Percentiles rank a stretch among this genome's conserved stretches.
Evolutionary conservation across 495 filamentous ascomycete species (phyloP).

Genomic region (Penicillium cosmopolitanum): DNA sequence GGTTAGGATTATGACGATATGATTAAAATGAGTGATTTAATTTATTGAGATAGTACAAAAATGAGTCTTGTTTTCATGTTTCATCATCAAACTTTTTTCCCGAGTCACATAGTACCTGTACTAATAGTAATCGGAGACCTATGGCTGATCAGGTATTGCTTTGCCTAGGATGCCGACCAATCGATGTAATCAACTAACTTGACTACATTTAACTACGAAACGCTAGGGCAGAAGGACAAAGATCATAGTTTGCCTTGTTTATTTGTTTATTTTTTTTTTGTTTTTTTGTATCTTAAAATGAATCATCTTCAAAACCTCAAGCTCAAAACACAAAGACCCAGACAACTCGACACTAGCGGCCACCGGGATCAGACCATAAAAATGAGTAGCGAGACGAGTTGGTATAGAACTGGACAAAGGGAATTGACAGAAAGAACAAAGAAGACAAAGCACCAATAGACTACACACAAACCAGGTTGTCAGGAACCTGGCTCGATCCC

Average conservation of each 20-base stretch:
- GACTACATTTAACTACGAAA: neutral
- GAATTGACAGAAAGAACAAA: conserved; percentile 10
- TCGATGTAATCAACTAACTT: no score
- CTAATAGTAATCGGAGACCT: no score
- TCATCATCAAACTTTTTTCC: neutral
- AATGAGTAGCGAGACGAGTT: neutral
- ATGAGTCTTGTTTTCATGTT: neutral
- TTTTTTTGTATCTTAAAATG: conserved; percentile 8
- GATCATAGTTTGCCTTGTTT: conserved; percentile 29
- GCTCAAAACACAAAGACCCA: conserved; percentile 17
- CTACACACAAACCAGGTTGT: conserved; percentile 16
- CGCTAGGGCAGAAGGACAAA: conserved; percentile 17
- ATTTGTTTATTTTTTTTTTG: neutral
- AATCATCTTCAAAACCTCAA: conserved; percentile 16
- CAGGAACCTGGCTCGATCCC: neutral
- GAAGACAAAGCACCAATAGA: conserved; percentile 18
- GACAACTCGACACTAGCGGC: neutral
- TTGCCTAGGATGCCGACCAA: no score
- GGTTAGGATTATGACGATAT: conserved; percentile 5
- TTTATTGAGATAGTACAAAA: neutral
- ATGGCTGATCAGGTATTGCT: no score
- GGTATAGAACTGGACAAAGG: neutral
- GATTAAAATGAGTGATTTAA: neutral
- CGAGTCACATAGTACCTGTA: neutral
- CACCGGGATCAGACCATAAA: neutral